These are phyloP conservation scores for Daldinia grandis DNA, from an alignment of 495 filamentous ascomycete genomes.

Conservation along the genomic window DNA sequence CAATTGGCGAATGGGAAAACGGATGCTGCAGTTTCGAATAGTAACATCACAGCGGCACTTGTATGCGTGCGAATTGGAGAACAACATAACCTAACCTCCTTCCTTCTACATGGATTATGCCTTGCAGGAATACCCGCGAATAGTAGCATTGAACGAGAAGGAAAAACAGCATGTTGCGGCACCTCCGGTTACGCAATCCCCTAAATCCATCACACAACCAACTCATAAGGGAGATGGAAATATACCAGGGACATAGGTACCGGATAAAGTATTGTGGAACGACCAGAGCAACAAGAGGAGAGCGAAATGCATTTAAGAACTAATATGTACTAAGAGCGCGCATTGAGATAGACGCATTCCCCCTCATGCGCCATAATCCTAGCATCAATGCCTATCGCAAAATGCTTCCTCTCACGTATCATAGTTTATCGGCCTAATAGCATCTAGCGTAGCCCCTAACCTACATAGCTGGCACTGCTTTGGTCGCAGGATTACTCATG, in stretches of 20 bases:
- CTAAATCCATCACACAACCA: neutral
- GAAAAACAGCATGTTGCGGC: neutral
- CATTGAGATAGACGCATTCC: neutral
- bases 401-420: neutral
- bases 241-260: too few relatives aligned
- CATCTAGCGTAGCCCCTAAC: neutral
- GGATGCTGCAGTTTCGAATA: slow-evolving; percentile 34
- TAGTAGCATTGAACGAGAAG: neutral
- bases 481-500: slow-evolving; percentile 32
- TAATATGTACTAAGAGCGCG: neutral
- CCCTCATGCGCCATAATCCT: slow-evolving; percentile 1
- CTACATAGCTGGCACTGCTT: neutral
- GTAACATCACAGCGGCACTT: slow-evolving; percentile 25
- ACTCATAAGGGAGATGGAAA: neutral
- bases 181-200: neutral
- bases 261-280: neutral
- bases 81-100: slow-evolving; percentile 14
- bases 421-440: neutral
- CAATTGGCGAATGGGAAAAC: slow-evolving; percentile 26
- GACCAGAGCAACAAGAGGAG: neutral
- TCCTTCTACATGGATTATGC: slow-evolving; percentile 5
- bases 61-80: slow-evolving; percentile 2
- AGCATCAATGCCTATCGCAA: neutral
- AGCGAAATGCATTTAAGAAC: slow-evolving; percentile 3
- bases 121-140: neutral